Conservation (phyloP, 495 filamentous ascomycete species). For the Penicillium maclennaniae region DNA sequence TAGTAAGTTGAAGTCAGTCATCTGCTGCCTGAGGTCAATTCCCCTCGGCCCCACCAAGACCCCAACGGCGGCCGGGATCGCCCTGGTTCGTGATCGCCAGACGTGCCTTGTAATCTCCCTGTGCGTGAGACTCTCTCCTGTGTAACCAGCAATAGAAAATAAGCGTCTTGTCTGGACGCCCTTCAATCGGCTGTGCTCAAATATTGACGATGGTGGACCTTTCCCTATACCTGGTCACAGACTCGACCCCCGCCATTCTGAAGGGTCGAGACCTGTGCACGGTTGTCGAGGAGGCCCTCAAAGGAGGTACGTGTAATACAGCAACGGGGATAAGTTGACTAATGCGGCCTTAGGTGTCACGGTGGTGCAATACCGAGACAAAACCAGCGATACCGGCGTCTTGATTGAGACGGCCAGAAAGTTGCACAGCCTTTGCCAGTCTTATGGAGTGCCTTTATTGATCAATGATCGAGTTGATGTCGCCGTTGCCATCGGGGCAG, state of each 20-base stretch:
- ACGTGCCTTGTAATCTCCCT: background rate
- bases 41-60: constrained; percentile 16
- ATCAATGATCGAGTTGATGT: constrained; percentile 98
- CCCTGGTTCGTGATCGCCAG: constrained; percentile 9
- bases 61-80: constrained; percentile 15
- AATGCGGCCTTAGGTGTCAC: constrained; percentile 57
- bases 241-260: constrained; percentile 78
- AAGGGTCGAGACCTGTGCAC: constrained; percentile 62
- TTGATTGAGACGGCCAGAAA: constrained; percentile 66
- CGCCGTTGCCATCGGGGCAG: constrained; percentile 76
- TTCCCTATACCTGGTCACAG: constrained; percentile 85
- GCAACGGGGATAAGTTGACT: constrained; percentile 1
- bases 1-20: background rate
- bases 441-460: constrained; percentile 71
- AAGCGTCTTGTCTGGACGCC: background rate
- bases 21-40: constrained; percentile 14
- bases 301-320: constrained; percentile 53
- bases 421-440: constrained; percentile 65
- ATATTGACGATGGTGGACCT: constrained; percentile 45
- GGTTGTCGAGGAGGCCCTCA: constrained; percentile 72
- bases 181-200: background rate
- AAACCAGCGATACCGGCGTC: constrained; percentile 69
- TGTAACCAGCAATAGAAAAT: background rate
- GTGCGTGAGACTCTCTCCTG: background rate
- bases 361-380: constrained; percentile 87